Conservation (phyloP, 2,329 filamentous ascomycete genomes). For the Paradendryphiella salina region DNA sequence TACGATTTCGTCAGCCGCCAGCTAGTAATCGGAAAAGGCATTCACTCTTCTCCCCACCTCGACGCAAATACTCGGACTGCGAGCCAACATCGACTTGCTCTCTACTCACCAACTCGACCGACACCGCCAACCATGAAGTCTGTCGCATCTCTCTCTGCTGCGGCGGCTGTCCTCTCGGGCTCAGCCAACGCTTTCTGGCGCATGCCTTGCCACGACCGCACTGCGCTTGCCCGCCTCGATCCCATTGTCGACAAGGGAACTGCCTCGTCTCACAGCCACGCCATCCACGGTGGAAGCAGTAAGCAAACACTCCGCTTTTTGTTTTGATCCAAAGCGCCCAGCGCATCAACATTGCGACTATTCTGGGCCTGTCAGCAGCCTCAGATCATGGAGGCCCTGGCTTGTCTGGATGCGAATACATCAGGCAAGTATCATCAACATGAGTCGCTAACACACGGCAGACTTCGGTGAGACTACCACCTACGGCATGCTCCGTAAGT, state of each 20-base stretch:
- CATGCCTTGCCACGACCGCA: conserved; percentile 67
- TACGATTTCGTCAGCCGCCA: background rate
- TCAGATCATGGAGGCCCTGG: conserved; percentile 1
- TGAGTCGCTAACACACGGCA: conserved; percentile 30
- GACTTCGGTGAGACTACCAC: conserved; percentile 64
- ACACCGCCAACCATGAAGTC: conserved; percentile 39
- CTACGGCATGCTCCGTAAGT: conserved; percentile 63
- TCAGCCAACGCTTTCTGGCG: conserved; percentile 67
- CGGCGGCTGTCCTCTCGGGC: conserved; percentile 41
- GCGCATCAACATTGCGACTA: conserved; percentile 9
- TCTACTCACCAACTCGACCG: conserved; percentile 5
- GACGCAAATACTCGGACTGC: background rate
- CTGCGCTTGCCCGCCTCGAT: conserved; percentile 63
- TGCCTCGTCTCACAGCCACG: conserved; percentile 38
- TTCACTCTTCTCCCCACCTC: background rate
- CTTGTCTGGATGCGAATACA: background rate
- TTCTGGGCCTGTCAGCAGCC: conserved; percentile 1
- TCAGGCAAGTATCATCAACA: conserved; percentile 20
- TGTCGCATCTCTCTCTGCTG: conserved; percentile 31
- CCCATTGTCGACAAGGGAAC: conserved; percentile 41
- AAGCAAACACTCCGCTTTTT: conserved; percentile 54
- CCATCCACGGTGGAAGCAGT: conserved; percentile 49
- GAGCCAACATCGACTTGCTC: conserved; percentile 4
- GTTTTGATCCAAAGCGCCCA: conserved; percentile 43
- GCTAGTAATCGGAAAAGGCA: conserved; percentile 6